A percentile compares a stretch with the other conserved stretches of the same genome.
These are phyloP conservation scores for Pyropia yezoensis DNA, from an alignment of 23 red algal species.

Conservation along the genomic window DNA sequence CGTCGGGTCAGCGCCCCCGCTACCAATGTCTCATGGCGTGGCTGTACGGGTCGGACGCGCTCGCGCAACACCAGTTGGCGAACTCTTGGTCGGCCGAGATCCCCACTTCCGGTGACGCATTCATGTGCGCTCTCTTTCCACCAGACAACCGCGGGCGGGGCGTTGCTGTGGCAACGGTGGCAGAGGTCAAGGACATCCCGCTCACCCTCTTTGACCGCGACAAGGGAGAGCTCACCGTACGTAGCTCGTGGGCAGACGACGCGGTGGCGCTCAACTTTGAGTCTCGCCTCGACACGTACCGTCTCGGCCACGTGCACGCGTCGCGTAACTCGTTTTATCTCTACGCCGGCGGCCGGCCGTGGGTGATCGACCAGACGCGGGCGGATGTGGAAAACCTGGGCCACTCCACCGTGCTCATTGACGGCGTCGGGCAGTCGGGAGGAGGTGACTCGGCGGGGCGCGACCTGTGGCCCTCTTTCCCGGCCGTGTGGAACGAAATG, in stretches of 20 bases:
- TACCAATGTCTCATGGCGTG: background rate
- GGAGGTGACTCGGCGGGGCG: background rate
- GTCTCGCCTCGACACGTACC: background rate
- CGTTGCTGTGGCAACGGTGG: too few species aligned
- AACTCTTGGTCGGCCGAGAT: background rate
- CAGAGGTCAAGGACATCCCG: background rate
- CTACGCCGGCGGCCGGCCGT: background rate
- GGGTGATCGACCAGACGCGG: background rate
- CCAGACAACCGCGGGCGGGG: background rate
- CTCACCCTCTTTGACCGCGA: background rate
- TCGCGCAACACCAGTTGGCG: background rate
- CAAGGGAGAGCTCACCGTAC: background rate
- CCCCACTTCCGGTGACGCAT: background rate
- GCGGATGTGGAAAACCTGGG: background rate
- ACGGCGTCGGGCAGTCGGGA: background rate
- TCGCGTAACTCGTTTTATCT: constrained; percentile 1
- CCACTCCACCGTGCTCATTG: background rate
- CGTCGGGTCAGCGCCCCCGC: too few species aligned
- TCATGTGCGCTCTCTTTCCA: background rate
- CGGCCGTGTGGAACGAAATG: too few species aligned
- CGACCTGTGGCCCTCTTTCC: background rate
- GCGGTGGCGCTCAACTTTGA: background rate
- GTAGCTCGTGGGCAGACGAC: background rate
- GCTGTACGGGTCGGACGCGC: background rate
- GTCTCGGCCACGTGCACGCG: constrained; percentile 2